Evolutionary conservation across 345 rosid species (phyloP).

Genomic region (Limnanthes douglasii): DNA sequence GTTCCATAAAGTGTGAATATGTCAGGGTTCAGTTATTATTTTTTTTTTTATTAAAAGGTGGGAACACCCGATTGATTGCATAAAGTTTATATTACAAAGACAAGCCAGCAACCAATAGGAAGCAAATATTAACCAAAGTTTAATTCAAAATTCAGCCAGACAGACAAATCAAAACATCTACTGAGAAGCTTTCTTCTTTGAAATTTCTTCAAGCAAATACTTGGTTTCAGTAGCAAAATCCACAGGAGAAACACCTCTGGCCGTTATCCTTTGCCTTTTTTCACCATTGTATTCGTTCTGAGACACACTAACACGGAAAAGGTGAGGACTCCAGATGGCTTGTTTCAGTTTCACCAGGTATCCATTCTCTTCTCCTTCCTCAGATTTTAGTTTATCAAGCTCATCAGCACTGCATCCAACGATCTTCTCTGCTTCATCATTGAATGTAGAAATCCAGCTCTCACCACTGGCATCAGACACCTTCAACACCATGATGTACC

Average conservation of each 20-base stretch:
- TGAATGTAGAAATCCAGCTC: conserved; percentile 66
- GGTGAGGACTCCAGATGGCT: conserved; percentile 74
- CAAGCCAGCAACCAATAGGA: no score
- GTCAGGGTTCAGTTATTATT: no score
- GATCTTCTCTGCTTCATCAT: conserved; percentile 61
- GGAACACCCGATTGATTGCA: no score
- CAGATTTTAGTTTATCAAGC: conserved; percentile 49
- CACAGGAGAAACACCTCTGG: conserved; percentile 44
- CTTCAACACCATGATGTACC: conserved; percentile 73
- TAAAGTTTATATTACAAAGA: no score
- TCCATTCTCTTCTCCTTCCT: conserved; percentile 35
- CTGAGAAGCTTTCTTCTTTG: conserved; percentile 34
- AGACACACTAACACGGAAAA: conserved; percentile 49
- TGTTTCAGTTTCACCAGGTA: conserved; percentile 57
- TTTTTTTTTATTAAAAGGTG: no score
- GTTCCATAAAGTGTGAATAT: no score
- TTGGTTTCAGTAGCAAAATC: conserved; percentile 72
- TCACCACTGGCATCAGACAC: conserved; percentile 72
- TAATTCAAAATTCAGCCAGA: no score
- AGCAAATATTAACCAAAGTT: no score
- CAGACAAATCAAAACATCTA: no score
- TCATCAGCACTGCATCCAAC: conserved; percentile 79
- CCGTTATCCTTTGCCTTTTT: conserved; percentile 82
- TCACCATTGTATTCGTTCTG: conserved; percentile 77
- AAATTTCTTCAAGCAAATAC: conserved; percentile 57